These are phyloP conservation scores for Boletus sp. DNA, from an alignment of 768 basidiomycete species.

Conservation along the genomic window DNA sequence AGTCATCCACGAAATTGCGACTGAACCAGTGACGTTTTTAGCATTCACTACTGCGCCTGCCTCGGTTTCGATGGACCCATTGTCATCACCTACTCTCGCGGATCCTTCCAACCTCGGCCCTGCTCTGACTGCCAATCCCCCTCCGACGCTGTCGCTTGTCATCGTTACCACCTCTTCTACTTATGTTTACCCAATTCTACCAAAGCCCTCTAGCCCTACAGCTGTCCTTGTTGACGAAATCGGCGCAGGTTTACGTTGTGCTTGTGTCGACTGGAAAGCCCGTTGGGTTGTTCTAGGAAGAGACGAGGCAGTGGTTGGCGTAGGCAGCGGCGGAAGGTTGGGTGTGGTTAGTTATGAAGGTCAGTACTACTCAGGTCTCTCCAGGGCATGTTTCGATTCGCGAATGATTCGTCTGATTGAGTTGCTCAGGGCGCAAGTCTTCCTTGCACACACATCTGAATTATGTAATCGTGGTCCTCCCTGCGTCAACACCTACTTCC, in stretches of 20 bases:
- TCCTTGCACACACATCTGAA: constrained; percentile 76
- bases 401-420: background rate
- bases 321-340: constrained; percentile 77
- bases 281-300: constrained; percentile 80
- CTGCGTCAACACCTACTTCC: no score
- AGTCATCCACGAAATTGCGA: constrained; percentile 75
- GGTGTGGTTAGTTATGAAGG: constrained; percentile 93
- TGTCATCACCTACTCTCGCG: constrained; percentile 11
- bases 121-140: constrained; percentile 7
- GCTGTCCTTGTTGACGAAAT: constrained; percentile 80
- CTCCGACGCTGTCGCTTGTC: constrained; percentile 60
- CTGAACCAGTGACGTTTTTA: constrained; percentile 90
- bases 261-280: constrained; percentile 72
- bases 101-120: constrained; percentile 17
- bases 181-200: constrained; percentile 71
- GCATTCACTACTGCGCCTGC: constrained; percentile 60
- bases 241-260: constrained; percentile 83
- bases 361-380: no score
- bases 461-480: constrained; percentile 88
- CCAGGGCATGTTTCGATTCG: no score
- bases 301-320: constrained; percentile 90
- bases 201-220: constrained; percentile 63
- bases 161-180: constrained; percentile 88
- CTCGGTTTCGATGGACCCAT: constrained; percentile 24
- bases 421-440: constrained; percentile 46